A percentile compares a stretch with the other conserved stretches of the same genome.
Conservation (phyloP, 257 asterid genomes). For the Plantago major region DNA sequence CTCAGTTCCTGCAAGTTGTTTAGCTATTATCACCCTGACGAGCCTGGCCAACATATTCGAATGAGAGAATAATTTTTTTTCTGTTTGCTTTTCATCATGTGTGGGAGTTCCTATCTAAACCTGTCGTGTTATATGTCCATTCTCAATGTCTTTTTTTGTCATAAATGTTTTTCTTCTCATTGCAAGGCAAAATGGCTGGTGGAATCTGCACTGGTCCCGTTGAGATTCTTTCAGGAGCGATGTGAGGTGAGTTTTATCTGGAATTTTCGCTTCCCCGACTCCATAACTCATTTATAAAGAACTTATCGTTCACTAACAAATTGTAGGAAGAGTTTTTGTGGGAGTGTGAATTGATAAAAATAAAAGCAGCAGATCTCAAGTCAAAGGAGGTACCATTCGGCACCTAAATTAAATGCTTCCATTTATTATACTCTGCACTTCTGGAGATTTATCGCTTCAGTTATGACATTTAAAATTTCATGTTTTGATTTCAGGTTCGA, state of each 20-base stretch:
- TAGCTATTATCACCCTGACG: too few relatives aligned
- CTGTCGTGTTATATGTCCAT: conserved; percentile 4
- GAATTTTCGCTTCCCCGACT: conserved; percentile 8
- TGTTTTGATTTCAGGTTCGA: conserved; percentile 66
- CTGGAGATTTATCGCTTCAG: background rate
- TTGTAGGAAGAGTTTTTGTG: conserved; percentile 91
- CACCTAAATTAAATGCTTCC: conserved; percentile 12
- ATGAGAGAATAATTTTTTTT: too few relatives aligned
- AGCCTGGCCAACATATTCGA: too few relatives aligned
- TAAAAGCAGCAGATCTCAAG: conserved; percentile 90
- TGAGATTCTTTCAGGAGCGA: conserved; percentile 94
- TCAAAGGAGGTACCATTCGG: conserved; percentile 78
- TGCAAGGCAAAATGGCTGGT: conserved; percentile 93
- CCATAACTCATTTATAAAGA: conserved; percentile 6
- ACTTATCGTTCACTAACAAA: conserved; percentile 20
- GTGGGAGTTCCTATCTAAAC: background rate
- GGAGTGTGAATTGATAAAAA: conserved; percentile 93
- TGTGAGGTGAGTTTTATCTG: conserved; percentile 63
- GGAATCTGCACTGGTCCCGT: conserved; percentile 90
- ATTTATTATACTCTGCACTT: conserved; percentile 5
- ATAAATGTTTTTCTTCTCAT: conserved; percentile 4
- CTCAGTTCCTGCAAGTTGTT: too few relatives aligned
- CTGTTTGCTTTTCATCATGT: too few relatives aligned
- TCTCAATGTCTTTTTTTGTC: conserved; percentile 6
- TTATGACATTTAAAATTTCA: conserved; percentile 19